Evolutionary conservation across 306 rosid species (phyloP), one percentile per base, ranked within the genome.

Genomic region (Cucurbita maxima): DNA sequence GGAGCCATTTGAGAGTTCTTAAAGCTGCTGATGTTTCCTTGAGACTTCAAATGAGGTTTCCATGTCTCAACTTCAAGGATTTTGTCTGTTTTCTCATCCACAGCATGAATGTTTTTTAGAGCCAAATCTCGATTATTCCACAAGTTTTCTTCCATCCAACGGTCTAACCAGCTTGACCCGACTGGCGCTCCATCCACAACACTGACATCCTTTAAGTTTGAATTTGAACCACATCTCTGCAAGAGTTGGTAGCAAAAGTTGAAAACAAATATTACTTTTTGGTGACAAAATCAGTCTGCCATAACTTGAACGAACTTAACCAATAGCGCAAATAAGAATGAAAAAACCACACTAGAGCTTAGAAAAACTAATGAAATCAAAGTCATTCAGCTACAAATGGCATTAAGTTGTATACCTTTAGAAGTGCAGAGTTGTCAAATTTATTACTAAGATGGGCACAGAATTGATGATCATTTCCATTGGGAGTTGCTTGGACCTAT

Each of bases 21-120:
- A 58, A 76, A 85, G 71, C 83, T 69, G 77, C 51, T 82, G 34
- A 63, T 63, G 74, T 71, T 75, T 8, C 80, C 77, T 20, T 77
- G 86, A 45, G 88, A 60, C 48, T 76, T 85, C 81, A 88, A 54
- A 80, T 84, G 87, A 66, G 97, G 92, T 82, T 87, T 89, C 99
- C 99, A 91, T 18, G 97, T 91, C 79, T 94, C 99, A 40, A 94
- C 95, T 88, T 94, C 99, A 15, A 94, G 97, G 78, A 91, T 86
- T 79, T 94, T 94, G 87, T 91, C 99, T 41, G 80, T 82, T 81
- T 88, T 94, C 50, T 82, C 88, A 76, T 89, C 96, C 75, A 86
- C 86, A 12, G 58, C 36, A 7, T 58, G 77, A 8, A 58, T 71
- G 36, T 73, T 84, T 80, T 69, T 89, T 75, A 70, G 40, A 34